Evolutionary conservation across 768 basidiomycete genomes (phyloP).

Genomic region (Trametes punicea): DNA sequence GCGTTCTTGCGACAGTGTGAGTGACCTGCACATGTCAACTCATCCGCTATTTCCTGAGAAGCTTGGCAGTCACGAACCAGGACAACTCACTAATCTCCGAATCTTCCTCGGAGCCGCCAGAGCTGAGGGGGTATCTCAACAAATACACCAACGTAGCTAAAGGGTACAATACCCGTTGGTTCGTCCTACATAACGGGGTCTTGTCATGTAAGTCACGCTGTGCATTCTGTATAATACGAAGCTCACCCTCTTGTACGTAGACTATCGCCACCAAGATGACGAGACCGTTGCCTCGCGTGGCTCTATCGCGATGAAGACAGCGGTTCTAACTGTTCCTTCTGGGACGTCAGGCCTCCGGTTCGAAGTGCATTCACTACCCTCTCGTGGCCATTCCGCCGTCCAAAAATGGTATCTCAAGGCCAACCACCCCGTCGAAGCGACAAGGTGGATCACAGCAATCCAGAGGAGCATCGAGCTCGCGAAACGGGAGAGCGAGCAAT

Average conservation of each 20-base stretch:
- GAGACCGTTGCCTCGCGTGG: conserved; percentile 83
- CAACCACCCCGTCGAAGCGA: conserved; percentile 85
- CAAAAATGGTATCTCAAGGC: conserved; percentile 85
- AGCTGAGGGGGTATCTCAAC: conserved; percentile 75
- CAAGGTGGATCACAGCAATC: conserved; percentile 82
- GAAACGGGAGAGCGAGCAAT: conserved; percentile 36
- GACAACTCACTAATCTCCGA: conserved; percentile 66
- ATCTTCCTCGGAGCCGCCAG: conserved; percentile 50
- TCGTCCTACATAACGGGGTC: conserved; percentile 81
- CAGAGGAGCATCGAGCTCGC: conserved; percentile 70
- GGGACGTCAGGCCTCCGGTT: conserved; percentile 67
- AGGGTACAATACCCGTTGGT: conserved; percentile 90
- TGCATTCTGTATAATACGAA: background rate
- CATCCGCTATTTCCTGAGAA: conserved; percentile 5
- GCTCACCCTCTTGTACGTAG: conserved; percentile 28
- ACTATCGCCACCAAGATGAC: conserved; percentile 88
- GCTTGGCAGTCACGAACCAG: conserved; percentile 65
- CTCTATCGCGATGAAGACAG: conserved; percentile 83
- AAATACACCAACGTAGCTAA: conserved; percentile 93
- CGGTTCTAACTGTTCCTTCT: conserved; percentile 53
- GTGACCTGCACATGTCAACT: conserved; percentile 24
- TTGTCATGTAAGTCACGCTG: conserved; percentile 63
- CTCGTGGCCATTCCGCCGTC: conserved; percentile 42
- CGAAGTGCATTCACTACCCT: conserved; percentile 68
- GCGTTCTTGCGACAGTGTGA: conserved; percentile 82